Conservation (phyloP, 129 eudicot genomes). For the Escallonia rubra region DNA sequence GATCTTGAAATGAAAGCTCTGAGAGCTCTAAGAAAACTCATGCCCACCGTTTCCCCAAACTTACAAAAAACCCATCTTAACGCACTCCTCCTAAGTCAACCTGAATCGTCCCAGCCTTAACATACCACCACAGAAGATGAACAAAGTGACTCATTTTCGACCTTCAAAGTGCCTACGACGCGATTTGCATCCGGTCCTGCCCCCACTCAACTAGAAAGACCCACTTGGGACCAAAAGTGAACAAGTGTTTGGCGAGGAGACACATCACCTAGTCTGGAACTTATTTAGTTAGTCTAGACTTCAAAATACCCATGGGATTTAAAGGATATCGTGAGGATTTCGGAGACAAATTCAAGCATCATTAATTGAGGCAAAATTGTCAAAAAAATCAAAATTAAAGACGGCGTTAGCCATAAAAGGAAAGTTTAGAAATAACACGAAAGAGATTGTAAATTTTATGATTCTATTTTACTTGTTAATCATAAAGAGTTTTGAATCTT, state of each 20-base stretch:
- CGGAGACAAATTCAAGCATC: too few relatives aligned
- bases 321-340: too few relatives aligned
- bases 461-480: too few relatives aligned
- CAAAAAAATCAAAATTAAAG: too few relatives aligned
- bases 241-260: conserved; percentile 61
- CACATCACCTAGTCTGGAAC: not conserved
- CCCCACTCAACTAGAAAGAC: not conserved
- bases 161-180: conserved; percentile 60
- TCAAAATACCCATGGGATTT: too few relatives aligned
- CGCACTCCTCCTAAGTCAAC: conserved; percentile 19
- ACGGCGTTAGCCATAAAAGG: too few relatives aligned
- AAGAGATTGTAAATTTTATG: too few relatives aligned
- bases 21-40: conserved; percentile 27
- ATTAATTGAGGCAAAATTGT: too few relatives aligned
- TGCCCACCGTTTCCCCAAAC: conserved; percentile 5
- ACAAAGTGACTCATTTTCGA: conserved; percentile 13
- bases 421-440: too few relatives aligned
- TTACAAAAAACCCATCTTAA: conserved; percentile 26
- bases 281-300: too few relatives aligned
- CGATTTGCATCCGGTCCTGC: conserved; percentile 23
- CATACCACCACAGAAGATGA: conserved; percentile 22
- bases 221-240: conserved; percentile 69
- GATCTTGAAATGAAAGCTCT: conserved; percentile 54
- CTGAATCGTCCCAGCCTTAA: conserved; percentile 35
- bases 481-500: too few relatives aligned